Percentiles rank a stretch among this genome's conserved stretches.
Conservation (phyloP, 1,284 basidiomycete species). For the Fereydounia khargensis region DNA sequence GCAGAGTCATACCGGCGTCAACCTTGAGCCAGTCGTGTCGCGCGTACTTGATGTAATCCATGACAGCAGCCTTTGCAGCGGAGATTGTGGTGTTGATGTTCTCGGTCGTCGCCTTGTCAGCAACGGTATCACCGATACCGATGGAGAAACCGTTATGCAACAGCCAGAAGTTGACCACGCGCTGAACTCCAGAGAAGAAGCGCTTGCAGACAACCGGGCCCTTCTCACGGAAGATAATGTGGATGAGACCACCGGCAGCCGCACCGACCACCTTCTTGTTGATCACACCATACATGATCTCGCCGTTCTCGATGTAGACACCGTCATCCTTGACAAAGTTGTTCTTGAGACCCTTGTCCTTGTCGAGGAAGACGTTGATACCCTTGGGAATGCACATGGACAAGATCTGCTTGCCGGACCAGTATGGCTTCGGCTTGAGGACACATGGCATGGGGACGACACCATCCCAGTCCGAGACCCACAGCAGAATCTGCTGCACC, state of each 20-base stretch:
- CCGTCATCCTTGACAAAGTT: constrained; percentile 70
- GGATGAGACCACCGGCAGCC: constrained; percentile 81
- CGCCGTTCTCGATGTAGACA: constrained; percentile 94
- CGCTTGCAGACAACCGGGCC: constrained; percentile 88
- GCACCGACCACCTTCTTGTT: constrained; percentile 98
- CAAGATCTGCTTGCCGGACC: constrained; percentile 97
- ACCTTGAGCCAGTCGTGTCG: constrained; percentile 53
- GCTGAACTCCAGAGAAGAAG: constrained; percentile 90
- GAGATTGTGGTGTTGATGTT: constrained; percentile 78
- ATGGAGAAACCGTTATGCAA: constrained; percentile 99
- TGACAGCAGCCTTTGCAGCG: constrained; percentile 67
- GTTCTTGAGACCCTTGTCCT: constrained; percentile 44
- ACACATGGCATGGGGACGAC: constrained; percentile 87
- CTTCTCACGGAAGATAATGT: constrained; percentile 96
- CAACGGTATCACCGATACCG: constrained; percentile 97
- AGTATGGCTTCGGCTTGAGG: constrained; percentile 92
- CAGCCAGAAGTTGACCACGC: constrained; percentile 96
- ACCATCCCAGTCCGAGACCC: constrained; percentile 98
- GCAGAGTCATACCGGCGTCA: constrained; percentile 89
- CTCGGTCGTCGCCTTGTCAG: constrained; percentile 81
- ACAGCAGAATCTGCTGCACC: constrained; percentile 92
- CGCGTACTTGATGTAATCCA: constrained; percentile 51
- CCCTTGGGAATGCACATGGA: constrained; percentile 91
- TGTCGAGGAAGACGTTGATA: constrained; percentile 73
- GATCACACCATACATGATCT: constrained; percentile 90